phyloP scores from a whole-genome alignment of 2,329 filamentous ascomycete genomes.

The Bisporella sp. region DNA sequence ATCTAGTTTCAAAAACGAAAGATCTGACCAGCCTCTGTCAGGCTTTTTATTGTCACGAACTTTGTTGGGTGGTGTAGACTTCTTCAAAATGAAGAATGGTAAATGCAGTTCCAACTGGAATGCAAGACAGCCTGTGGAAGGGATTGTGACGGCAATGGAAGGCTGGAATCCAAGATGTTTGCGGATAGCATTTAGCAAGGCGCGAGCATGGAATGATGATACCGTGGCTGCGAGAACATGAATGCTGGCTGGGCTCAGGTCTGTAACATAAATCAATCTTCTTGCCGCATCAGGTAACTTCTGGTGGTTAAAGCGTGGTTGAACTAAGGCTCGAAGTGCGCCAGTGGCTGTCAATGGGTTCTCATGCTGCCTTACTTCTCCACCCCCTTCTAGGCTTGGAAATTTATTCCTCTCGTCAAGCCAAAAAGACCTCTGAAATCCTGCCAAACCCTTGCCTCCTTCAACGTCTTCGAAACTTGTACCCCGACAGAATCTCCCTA shows the following conservation, averaged over 20 bases:
- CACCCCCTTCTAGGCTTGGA: neutral
- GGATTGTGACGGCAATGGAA: neutral
- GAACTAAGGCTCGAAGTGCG: neutral
- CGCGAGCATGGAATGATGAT: neutral
- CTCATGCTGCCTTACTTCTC: neutral
- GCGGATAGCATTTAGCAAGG: constrained; percentile 3
- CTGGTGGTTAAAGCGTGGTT: neutral
- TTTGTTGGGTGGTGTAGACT: neutral
- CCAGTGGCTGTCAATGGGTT: constrained; percentile 4
- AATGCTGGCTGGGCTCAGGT: constrained; percentile 2
- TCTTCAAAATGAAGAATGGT: constrained; percentile 1
- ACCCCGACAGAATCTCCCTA: neutral
- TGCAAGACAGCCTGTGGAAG: neutral
- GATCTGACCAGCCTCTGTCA: neutral
- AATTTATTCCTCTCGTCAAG: constrained; percentile 1
- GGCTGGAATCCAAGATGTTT: constrained; percentile 2
- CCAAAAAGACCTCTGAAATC: neutral
- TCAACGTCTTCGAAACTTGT: neutral
- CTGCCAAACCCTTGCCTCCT: neutral
- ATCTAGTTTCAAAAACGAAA: neutral
- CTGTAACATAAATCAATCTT: constrained; percentile 1
- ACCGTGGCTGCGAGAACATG: constrained; percentile 2
- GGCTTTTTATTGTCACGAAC: neutral
- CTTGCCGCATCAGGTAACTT: constrained; percentile 2
- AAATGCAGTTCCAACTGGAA: constrained; percentile 1